phyloP scores from a whole-genome alignment of 768 basidiomycete species.

The Russula foetens region DNA sequence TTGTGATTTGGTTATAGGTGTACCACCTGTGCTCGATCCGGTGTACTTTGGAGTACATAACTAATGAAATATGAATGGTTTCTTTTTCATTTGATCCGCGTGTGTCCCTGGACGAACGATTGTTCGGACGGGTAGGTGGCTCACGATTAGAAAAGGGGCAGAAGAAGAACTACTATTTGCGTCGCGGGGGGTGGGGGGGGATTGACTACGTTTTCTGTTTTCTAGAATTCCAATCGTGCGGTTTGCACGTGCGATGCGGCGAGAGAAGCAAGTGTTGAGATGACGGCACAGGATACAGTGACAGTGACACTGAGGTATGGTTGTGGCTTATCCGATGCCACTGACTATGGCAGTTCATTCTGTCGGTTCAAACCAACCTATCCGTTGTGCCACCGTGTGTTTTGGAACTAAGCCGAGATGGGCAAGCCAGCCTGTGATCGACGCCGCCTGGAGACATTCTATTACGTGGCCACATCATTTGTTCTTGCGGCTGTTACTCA shows the following conservation, averaged over 20 bases:
- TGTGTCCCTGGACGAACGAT: neutral
- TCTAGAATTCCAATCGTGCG: neutral
- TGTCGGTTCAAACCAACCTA: neutral
- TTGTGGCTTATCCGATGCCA: slow-evolving; percentile 2
- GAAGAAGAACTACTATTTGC: neutral
- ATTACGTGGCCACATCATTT: slow-evolving; percentile 6
- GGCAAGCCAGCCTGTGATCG: neutral
- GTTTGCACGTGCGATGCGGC: neutral
- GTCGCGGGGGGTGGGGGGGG: neutral
- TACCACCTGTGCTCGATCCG: slow-evolving; percentile 5
- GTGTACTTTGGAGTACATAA: slow-evolving; percentile 10
- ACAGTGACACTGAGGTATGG: neutral
- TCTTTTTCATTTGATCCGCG: neutral
- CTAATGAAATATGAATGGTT: neutral
- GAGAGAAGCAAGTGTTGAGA: neutral
- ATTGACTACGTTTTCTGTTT: neutral
- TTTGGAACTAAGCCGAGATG: neutral
- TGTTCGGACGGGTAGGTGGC: neutral
- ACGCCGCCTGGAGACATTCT: neutral
- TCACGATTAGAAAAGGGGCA: neutral
- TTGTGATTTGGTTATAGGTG: slow-evolving; percentile 6
- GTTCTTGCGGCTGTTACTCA: neutral
- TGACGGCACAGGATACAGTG: neutral
- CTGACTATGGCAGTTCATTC: neutral
- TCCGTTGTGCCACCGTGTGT: no score